Evolutionary conservation across 495 filamentous ascomycete genomes (phyloP), one percentile per base, ranked within the genome.

Genomic region (Trichoderma reesei): DNA sequence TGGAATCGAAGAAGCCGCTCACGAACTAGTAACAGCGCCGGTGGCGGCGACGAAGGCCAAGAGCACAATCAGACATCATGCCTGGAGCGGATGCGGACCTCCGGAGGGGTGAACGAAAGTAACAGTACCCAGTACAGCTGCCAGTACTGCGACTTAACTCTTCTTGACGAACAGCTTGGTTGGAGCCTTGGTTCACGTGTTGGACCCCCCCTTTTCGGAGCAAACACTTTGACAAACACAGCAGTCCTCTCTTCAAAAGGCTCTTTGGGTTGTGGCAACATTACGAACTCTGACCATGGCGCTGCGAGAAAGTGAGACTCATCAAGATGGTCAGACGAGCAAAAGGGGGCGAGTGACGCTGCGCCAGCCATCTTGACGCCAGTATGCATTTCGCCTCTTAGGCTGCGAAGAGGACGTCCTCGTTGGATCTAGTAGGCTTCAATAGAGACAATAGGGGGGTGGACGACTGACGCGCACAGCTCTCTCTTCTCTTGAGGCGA

Each of bases 371-470:
- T 34, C 26, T 26, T 5, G 51, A 36, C 8, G 4, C 9, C 20
- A 34, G 16, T 14, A 11, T 34, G 20, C 14, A 1, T 9, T 16
- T 56, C 20, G 26, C 20, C 26, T 56, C 26, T 11, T 10, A 11
- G 26, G 3, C 10, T 34, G 8, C 26, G 9, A 34, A 16, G 18
- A 33, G 51, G 20, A 16, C 31, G 51, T 56, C 18, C 20, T 20
- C 20, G 51, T 56, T 56, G 51, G 51, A 16, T n/a, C 48, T 31
- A 56, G 11, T 3, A 33, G 31, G 34, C 9, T 56, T 56, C 51
- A 56, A 56, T 56, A 56, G 26, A 56, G 51, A 56, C 51, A 56
- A 56, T 56, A 56, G 26, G 51, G 26, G 51, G 26, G 51, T 16
- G 20, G 20, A 56, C 18, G 51, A 56, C 18, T 56, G 51, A 56